Conservation (phyloP, 2,329 filamentous ascomycete genomes). For the Pseudogymnoascus sp. region DNA sequence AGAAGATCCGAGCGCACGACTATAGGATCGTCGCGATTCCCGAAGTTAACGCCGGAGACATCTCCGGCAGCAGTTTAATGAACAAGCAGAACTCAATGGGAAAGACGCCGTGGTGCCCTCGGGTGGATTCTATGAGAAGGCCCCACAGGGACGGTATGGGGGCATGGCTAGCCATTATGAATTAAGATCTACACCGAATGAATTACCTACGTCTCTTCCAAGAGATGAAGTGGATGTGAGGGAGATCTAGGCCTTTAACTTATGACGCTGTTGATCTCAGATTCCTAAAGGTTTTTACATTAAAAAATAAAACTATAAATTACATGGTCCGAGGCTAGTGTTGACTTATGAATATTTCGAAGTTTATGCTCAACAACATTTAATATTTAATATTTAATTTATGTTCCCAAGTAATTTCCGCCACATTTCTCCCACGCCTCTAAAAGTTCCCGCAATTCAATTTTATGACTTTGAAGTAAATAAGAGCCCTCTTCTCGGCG, state of each 20-base stretch:
- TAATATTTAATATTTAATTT: neutral
- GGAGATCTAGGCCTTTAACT: no score
- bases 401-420: neutral
- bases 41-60: neutral
- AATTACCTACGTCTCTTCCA: no score
- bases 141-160: neutral
- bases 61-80: slow-evolving; percentile 15
- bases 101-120: slow-evolving; percentile 18
- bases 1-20: slow-evolving; percentile 17
- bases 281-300: no score
- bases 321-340: no score
- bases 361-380: neutral
- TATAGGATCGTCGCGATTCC: slow-evolving; percentile 15
- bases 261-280: no score
- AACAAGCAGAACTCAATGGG: slow-evolving; percentile 19
- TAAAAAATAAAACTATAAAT: no score
- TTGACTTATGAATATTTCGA: neutral
- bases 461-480: neutral
- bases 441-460: neutral
- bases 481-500: neutral
- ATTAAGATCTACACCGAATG: neutral
- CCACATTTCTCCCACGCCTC: neutral
- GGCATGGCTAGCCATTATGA: neutral
- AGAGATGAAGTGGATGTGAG: no score
- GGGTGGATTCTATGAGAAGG: slow-evolving; percentile 12